Evolutionary conservation across 2,329 filamentous ascomycete genomes (phyloP), one percentile per base, ranked within the genome.

Genomic region (Sclerotinia sclerotiorum): DNA sequence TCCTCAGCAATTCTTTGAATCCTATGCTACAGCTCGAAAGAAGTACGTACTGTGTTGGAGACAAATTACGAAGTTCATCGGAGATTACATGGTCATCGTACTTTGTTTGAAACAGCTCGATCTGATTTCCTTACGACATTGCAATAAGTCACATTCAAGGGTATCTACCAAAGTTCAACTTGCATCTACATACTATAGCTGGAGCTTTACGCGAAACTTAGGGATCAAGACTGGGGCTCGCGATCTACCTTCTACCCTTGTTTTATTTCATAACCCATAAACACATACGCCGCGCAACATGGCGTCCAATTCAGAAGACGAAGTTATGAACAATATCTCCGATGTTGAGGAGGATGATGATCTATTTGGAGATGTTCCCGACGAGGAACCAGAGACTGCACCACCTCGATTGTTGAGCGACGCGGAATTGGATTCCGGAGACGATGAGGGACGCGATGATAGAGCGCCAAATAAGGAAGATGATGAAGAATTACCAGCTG

Each of bases 401-500:
- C 46, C 60, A 62, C 48, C 56, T 10, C 81, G 82, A 69, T 78
- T 81, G 69, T 78, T 86, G 54, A 84, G 85, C 71, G 84, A 90
- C 73, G 85, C 87, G 69, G 87, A 89, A 75, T 79, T 87, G 72
- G 85, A 86, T 73, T 84, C 88, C 63, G 84, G 88, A 69, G 84
- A 88, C 76, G 88, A 88, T 73, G 85, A 87, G 73, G 84, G 83
- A 57, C 82, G 88, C 24, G 84, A 85, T 74, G 90, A 93, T 74
- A 85, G 88, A 71, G 84, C 85, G 29, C 79, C 56, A 13, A 65
- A 69, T 10, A 63, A 66, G 67, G 56, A 63, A 46, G 69, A 70
- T 39, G 68, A 62, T 3, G 81, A 83, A 56, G 81, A 83, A 55
- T 80, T 83, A 7, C 79, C 81, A 13, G 81, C 82, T 19, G 81